Conservation (phyloP, 2,329 filamentous ascomycete genomes). For the Neophaeococcomyces mojaviensis region DNA sequence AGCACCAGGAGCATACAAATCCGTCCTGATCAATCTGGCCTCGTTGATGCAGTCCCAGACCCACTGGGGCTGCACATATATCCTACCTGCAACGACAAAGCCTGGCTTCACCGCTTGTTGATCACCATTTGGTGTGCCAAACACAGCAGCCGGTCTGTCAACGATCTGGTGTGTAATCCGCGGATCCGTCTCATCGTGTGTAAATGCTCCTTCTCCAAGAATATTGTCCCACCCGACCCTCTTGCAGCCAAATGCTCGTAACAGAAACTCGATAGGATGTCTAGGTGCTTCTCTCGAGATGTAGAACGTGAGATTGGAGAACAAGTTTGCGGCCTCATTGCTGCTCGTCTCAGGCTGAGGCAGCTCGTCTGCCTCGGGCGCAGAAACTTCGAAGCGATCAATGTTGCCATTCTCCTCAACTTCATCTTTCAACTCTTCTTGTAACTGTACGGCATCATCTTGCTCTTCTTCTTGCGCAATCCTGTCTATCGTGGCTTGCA, state of each 20-base stretch:
- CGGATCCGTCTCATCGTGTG: constrained; percentile 76
- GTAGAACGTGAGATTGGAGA: constrained; percentile 83
- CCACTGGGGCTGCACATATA: constrained; percentile 96
- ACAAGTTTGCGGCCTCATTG: constrained; percentile 65
- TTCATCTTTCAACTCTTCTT: constrained; percentile 37
- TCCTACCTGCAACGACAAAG: constrained; percentile 78
- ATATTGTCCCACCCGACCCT: constrained; percentile 90
- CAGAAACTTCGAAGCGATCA: constrained; percentile 84
- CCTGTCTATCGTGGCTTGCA: constrained; percentile 60
- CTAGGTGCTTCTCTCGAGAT: constrained; percentile 89
- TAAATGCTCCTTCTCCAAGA: constrained; percentile 86
- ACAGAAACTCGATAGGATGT: constrained; percentile 82
- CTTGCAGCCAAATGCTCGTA: constrained; percentile 92
- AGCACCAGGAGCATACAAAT: constrained; percentile 83
- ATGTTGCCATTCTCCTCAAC: constrained; percentile 51
- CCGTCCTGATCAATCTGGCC: constrained; percentile 75
- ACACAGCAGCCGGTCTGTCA: constrained; percentile 61
- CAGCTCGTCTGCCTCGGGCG: constrained; percentile 75
- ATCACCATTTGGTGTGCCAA: constrained; percentile 38
- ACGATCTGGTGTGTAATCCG: constrained; percentile 95
- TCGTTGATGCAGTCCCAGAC: constrained; percentile 96
- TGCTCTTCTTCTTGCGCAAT: constrained; percentile 36
- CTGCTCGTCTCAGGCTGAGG: constrained; percentile 66
- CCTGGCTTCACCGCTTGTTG: constrained; percentile 43
- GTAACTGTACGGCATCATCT: constrained; percentile 37